These are phyloP conservation scores for Fusarium mexicanum DNA, from an alignment of 2,329 filamentous ascomycete genomes.

Conservation along the genomic window DNA sequence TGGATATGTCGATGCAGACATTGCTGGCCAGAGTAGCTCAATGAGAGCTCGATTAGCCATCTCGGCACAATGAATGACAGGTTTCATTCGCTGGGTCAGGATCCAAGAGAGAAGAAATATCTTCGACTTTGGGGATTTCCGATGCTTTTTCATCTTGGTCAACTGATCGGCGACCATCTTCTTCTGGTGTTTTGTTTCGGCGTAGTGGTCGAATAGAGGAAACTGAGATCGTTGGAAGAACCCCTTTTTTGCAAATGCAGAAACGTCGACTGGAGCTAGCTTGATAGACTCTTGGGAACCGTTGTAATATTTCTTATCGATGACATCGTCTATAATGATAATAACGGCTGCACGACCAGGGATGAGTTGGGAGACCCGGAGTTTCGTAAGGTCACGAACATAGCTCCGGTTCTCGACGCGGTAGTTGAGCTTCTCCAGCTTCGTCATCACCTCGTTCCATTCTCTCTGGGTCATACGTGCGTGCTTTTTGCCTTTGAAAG, in stretches of 20 bases:
- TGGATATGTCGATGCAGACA: not conserved
- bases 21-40: not conserved
- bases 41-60: not conserved
- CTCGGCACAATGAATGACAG: not conserved
- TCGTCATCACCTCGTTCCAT: not conserved
- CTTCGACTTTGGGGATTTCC: not conserved
- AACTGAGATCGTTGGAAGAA: not conserved
- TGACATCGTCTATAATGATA: not conserved
- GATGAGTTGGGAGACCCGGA: not conserved
- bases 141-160: not conserved
- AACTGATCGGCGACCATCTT: not conserved
- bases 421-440: not conserved
- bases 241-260: not conserved
- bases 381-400: not conserved
- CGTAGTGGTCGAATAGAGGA: not conserved
- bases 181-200: not conserved
- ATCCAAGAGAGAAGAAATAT: not conserved
- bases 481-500: not conserved
- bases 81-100: not conserved
- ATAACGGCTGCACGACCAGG: not conserved
- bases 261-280: not conserved
- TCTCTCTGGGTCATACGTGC: not conserved
- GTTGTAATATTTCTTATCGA: not conserved
- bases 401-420: not conserved
- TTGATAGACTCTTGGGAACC: not conserved